Base-by-base conservation (phyloP, 306 rosid genomes). In the Glycine soja region DNA sequence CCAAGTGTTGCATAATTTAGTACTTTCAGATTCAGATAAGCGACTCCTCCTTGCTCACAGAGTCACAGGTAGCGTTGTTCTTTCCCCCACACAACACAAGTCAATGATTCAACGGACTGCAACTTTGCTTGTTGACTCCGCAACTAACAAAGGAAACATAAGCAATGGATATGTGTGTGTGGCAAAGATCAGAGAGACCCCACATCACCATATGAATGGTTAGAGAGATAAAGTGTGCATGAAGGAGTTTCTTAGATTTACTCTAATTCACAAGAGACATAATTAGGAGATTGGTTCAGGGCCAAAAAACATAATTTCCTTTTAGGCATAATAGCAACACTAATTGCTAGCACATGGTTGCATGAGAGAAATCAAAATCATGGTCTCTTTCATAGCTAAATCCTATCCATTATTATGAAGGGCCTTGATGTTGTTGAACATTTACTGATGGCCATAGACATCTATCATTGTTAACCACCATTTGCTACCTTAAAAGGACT, bases 71-170 rank as follows among this genome's bases (percentile, higher is more conserved):
- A 40, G 51, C 70, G 81, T 72, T 72, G 70, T 71, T 65, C 78
- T 80, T 83, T 88, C 85, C 56, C 80, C 70, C 84, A 59, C 88
- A 36, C 3, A 36, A 36, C 40, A 81, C 81, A 83, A 67, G 84
- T 84, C 86, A 87, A 87, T 88, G 79, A 87, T 86, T 80, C 38
- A 40, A 16, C 46, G 15, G 87, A 68, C 85, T 85, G 85, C 54
- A 70, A 61, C 85, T 86, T 87, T 80, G 89, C 93, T 89, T 93
- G 85, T 90, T 88, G 91, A 87, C 89, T 88, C 92, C 92, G 92
- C 94, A 93, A 91, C 88, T 77, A 72, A 80, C 54, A 80, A 74
- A 78, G 75, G 56, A 77, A 73, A 57, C 64, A 12, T 10, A 72
- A 10, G 74, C 69, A 16, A 32, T 50, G 6, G 34, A 24, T 0